A percentile compares a stretch with the other conserved stretches of the same genome.
These are phyloP conservation scores for Tirmania nivea DNA, from an alignment of 495 filamentous ascomycete genomes.

Conservation along the genomic window DNA sequence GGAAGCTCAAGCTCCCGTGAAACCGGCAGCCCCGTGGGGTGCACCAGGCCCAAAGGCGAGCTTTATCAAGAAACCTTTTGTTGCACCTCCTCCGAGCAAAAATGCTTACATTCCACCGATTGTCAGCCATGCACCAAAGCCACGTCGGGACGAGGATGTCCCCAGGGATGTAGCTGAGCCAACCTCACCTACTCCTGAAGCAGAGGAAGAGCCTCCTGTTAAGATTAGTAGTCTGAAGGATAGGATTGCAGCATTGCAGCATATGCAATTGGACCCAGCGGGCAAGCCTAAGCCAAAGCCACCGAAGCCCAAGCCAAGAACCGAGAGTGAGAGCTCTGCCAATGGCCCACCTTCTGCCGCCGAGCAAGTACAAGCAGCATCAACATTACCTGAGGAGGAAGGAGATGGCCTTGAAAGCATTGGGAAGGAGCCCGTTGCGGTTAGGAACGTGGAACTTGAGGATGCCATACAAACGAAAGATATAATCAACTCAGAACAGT, in stretches of 20 bases:
- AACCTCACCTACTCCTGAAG: conserved; percentile 33
- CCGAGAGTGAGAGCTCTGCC: conserved; percentile 26
- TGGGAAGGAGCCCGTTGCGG: too few species aligned
- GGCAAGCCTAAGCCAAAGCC: conserved; percentile 78
- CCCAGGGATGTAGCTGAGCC: conserved; percentile 54
- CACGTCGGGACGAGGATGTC: conserved; percentile 49
- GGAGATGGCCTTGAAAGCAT: not conserved
- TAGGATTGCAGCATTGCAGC: conserved; percentile 76
- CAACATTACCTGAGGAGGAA: not conserved
- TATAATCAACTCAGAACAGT: conserved; percentile 1
- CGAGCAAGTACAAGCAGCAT: not conserved
- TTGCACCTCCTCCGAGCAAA: conserved; percentile 81
- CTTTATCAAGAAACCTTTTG: conserved; percentile 97
- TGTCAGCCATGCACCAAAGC: conserved; percentile 34
- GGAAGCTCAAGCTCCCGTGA: conserved; percentile 57
- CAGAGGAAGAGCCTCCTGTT: conserved; percentile 36
- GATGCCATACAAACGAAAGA: not conserved
- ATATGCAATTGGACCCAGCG: conserved; percentile 74
- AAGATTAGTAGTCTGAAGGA: conserved; percentile 88
- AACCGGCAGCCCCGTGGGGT: conserved; percentile 47
- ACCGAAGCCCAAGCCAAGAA: conserved; percentile 43
- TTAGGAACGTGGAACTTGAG: too few species aligned
- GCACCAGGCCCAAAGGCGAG: conserved; percentile 38
- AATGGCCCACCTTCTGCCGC: not conserved
- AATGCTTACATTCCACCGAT: conserved; percentile 70